phyloP scores from a whole-genome alignment of 1,284 basidiomycete genomes.

The Cronartium quercuum region DNA sequence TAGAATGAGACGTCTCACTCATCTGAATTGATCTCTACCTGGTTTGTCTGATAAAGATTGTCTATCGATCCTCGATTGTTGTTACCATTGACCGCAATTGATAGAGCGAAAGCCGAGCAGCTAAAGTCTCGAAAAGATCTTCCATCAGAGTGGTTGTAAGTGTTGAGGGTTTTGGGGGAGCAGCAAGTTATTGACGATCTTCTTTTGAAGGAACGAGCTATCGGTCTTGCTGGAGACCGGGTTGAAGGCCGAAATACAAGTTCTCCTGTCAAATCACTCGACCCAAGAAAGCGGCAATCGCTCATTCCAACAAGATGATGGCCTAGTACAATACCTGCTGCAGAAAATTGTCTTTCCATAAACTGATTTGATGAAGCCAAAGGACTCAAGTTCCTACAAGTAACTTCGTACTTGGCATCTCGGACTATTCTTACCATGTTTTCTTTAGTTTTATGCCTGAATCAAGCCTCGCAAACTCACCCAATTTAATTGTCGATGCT shows the following conservation, averaged over 20 bases:
- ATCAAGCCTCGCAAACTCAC: too few relatives aligned
- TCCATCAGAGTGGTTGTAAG: conserved; percentile 26
- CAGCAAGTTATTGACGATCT: background rate
- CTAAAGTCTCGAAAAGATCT: conserved; percentile 1
- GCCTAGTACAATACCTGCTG: background rate
- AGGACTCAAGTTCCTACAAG: too few relatives aligned
- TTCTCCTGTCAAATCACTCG: background rate
- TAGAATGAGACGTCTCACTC: background rate
- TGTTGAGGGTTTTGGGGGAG: too few relatives aligned
- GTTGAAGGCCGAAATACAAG: conserved; percentile 1
- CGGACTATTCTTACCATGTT: too few relatives aligned
- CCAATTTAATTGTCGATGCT: too few relatives aligned
- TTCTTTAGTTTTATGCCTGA: too few relatives aligned
- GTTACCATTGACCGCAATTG: conserved; percentile 1
- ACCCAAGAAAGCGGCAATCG: background rate
- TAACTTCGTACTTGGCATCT: too few relatives aligned
- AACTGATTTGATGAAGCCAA: too few relatives aligned
- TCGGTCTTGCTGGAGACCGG: background rate
- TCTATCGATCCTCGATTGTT: background rate
- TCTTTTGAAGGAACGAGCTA: background rate
- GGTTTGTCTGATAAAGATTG: background rate
- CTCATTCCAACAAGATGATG: background rate
- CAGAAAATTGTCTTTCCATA: background rate
- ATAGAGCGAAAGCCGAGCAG: conserved; percentile 5
- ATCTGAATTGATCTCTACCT: background rate